Evolutionary conservation across 352 stramenopile genomes (phyloP), one percentile per base, ranked within the genome.

Genomic region (Chrysophaeum taylorii): DNA sequence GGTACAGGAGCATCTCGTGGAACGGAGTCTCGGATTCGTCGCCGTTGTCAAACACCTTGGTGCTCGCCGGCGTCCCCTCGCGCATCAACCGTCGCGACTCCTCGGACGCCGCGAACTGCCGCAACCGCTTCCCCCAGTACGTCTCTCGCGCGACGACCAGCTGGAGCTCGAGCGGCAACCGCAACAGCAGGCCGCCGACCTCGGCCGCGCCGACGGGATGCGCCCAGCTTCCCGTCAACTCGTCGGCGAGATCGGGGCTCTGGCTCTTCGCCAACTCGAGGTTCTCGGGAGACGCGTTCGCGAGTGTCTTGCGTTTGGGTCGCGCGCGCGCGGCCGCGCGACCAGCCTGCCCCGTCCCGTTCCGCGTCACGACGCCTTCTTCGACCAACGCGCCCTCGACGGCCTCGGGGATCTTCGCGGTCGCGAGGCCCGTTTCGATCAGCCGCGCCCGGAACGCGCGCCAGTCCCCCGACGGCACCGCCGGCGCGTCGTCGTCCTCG

Each of bases 151-250:
- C 35, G 4, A 25, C 5, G 12, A 15, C 27, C 33, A 66, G 57
- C 57, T 66, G 33, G 33, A 35, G 25, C 57, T 85, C 80, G 7
- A 88, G 68, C 23, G 82, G 82, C 70, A 88, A 75, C 16, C 82
- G 78, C 41, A 78, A 70, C 0, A 88, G 61, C 29, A 88, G 61
- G 25, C 82, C 82, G 31, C 82, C 81, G 14, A 85, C 73, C 75
- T 88, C 82, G 21, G 82, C 76, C 68, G 80, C 33, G 25, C 38
- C 52, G 2, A 67, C 23, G 12, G 41, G 33, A 36, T 66, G 57
- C 33, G 57, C 57, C 57, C 57, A 66, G 12, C 12, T 48, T 23
- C 2, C 31, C 18, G 29, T 43, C 1, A 66, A 25, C 31, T 38
- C 9, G 12, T 25, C 33, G 33, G 2, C 31, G 12, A 45, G 35